phyloP scores from a whole-genome alignment of 2,329 filamentous ascomycete species.

The Fusarium dimerum region DNA sequence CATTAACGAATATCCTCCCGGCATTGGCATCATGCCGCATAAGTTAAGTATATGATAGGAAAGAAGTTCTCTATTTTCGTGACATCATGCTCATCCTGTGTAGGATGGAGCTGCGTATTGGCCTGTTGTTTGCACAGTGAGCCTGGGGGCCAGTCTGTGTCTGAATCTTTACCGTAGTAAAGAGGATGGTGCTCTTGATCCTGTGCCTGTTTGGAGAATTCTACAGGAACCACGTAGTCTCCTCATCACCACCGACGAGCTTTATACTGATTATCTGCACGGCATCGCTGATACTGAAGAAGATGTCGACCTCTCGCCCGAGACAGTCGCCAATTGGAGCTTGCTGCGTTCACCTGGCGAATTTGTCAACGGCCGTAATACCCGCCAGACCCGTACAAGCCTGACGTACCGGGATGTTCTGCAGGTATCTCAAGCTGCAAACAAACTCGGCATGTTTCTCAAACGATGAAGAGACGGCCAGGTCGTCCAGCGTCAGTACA shows the following conservation, averaged over 20 bases:
- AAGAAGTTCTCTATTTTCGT: slow-evolving; percentile 3
- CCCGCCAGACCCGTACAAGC: slow-evolving; percentile 65
- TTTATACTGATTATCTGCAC: slow-evolving; percentile 73
- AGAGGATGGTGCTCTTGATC: slow-evolving; percentile 58
- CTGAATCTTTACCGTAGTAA: slow-evolving; percentile 73
- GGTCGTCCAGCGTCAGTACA: slow-evolving; percentile 50
- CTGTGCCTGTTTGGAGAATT: slow-evolving; percentile 56
- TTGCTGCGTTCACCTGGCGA: slow-evolving; percentile 55
- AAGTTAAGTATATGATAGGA: slow-evolving; percentile 52
- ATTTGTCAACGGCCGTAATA: slow-evolving; percentile 54
- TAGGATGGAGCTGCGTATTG: slow-evolving; percentile 82
- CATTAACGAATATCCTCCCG: slow-evolving; percentile 87
- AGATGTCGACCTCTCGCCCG: slow-evolving; percentile 64
- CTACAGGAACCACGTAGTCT: slow-evolving; percentile 84
- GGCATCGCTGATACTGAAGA: slow-evolving; percentile 68
- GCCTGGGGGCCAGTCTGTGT: slow-evolving; percentile 75
- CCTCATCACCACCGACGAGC: slow-evolving; percentile 67
- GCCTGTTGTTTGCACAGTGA: slow-evolving; percentile 87
- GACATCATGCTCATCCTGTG: slow-evolving; percentile 35
- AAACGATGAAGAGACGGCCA: slow-evolving; percentile 35
- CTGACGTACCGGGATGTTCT: slow-evolving; percentile 85
- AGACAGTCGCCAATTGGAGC: slow-evolving; percentile 72
- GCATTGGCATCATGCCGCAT: slow-evolving; percentile 95
- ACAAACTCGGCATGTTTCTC: slow-evolving; percentile 59
- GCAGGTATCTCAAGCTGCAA: slow-evolving; percentile 73